Evolutionary conservation across 2,329 filamentous ascomycete genomes (phyloP), one percentile per base, ranked within the genome.

Genomic region (Metarhizium rileyi): DNA sequence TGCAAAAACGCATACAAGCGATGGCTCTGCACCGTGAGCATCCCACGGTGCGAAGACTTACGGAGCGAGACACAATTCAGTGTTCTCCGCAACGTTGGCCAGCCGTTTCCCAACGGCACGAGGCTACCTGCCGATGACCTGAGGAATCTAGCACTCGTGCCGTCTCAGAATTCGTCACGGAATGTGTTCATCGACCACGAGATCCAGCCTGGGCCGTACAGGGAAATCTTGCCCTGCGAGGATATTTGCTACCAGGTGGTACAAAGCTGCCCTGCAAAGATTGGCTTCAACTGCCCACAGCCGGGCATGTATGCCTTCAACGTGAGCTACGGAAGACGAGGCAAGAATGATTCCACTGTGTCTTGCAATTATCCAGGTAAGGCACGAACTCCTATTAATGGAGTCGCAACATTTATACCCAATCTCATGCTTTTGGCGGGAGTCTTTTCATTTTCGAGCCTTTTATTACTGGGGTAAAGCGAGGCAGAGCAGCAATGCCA

Each of bases 1-100:
- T 98, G 93, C 67, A 79, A 74, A 16, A 61, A 64, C 1, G 88
- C 89, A 8, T 98, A 98, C 76, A 96, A 94, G 66, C 75, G 83
- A 61, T 98, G 93, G 93, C 82, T 98, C 20, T 98, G 93, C 70
- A 86, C 88, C 23, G 90, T 97, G 26, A 86, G 83, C 16, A 93
- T 98, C 53, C 93, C 93, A 1, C 86, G 90, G 27, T 98, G 93
- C 70, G 84, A 88, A 61, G 91, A 96, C 68, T 93, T 87, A 59
- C 79, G 76, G 46, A 79, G 74, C 45, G 59, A 65, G 2, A 71
- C 73, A 14, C 48, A 66, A 1, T 68, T 69, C 55, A 67, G 72
- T 2, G 65, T 73, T 27, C 60, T 66, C 20, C 85, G 93, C 43
- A 93, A 91, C 60, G 77, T 89, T 48, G 80, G 74, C 28, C 80